phyloP scores from a whole-genome alignment of 176 grass and related monocot genomes.

The Musa schizocarpa region DNA sequence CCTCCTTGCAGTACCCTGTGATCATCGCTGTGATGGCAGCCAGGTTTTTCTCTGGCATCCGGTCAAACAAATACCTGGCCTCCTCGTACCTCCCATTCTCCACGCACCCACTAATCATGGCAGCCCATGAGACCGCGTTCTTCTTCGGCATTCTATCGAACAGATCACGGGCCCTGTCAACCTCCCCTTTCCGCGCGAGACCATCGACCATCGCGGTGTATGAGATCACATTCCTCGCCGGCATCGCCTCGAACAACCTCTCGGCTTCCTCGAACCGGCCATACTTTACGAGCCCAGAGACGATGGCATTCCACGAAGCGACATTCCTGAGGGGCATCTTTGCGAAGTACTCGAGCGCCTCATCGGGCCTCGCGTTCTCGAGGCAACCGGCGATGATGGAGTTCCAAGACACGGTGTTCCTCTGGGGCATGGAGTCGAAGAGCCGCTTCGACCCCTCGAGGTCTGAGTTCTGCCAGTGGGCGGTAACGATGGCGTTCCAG shows the following conservation, averaged over 20 bases:
- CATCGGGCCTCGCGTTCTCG: conserved; percentile 41
- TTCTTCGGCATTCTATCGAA: conserved; percentile 66
- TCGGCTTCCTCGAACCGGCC: conserved; percentile 38
- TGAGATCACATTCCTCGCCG: conserved; percentile 57
- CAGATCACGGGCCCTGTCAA: conserved; percentile 41
- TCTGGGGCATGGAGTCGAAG: conserved; percentile 58
- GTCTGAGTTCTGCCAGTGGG: conserved; percentile 54
- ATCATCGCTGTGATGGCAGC: conserved; percentile 55
- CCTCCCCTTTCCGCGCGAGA: conserved; percentile 33
- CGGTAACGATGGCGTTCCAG: conserved; percentile 76
- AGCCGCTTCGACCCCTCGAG: conserved; percentile 40
- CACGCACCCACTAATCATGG: conserved; percentile 62
- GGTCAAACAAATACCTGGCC: conserved; percentile 49
- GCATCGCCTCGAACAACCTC: conserved; percentile 58
- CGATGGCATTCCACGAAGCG: conserved; percentile 80
- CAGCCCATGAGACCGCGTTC: conserved; percentile 62
- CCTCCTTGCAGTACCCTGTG: conserved; percentile 55
- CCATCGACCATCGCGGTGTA: conserved; percentile 72
- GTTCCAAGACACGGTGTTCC: conserved; percentile 84
- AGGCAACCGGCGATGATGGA: conserved; percentile 62
- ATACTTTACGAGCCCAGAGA: conserved; percentile 53
- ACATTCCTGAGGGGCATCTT: conserved; percentile 47
- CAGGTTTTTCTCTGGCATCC: conserved; percentile 70
- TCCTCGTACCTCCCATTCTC: conserved; percentile 54
- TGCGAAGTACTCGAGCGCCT: conserved; percentile 53